phyloP scores from a whole-genome alignment of 2,329 filamentous ascomycete genomes.

The Stenocarpella maydis region DNA sequence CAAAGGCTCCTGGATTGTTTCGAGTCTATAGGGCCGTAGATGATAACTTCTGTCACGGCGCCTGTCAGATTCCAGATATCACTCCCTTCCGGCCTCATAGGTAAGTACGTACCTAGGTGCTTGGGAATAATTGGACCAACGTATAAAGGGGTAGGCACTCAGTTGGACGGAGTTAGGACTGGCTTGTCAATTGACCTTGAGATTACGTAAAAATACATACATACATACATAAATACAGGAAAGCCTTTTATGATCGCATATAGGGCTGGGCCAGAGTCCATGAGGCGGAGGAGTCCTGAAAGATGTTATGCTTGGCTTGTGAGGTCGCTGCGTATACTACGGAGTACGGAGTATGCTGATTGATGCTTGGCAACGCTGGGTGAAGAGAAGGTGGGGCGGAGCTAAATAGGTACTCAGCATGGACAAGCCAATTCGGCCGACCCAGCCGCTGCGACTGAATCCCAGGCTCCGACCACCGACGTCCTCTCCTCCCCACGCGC shows the following conservation, averaged over 20 bases:
- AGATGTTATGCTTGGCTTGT: neutral
- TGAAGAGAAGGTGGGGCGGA: constrained; percentile 1
- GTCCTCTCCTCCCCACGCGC: constrained; percentile 19
- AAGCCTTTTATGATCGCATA: neutral
- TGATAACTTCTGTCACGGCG: too few species aligned
- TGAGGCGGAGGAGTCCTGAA: neutral
- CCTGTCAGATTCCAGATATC: neutral
- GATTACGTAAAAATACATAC: too few species aligned
- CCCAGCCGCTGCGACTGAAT: neutral
- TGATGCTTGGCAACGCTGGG: too few species aligned
- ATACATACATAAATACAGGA: neutral
- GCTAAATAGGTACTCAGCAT: neutral
- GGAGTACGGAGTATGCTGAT: too few species aligned
- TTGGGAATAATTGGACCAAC: too few species aligned
- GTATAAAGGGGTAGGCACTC: neutral
- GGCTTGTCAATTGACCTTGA: too few species aligned
- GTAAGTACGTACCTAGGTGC: too few species aligned
- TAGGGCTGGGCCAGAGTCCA: neutral
- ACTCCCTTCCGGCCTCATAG: neutral
- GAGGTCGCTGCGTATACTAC: neutral
- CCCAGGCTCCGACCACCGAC: constrained; percentile 20
- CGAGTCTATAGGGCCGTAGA: neutral
- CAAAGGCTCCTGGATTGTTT: neutral
- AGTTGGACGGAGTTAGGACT: neutral
- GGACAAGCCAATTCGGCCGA: constrained; percentile 16